Conservation (phyloP, 129 eudicot species). For the Flaveria sonorensis region DNA sequence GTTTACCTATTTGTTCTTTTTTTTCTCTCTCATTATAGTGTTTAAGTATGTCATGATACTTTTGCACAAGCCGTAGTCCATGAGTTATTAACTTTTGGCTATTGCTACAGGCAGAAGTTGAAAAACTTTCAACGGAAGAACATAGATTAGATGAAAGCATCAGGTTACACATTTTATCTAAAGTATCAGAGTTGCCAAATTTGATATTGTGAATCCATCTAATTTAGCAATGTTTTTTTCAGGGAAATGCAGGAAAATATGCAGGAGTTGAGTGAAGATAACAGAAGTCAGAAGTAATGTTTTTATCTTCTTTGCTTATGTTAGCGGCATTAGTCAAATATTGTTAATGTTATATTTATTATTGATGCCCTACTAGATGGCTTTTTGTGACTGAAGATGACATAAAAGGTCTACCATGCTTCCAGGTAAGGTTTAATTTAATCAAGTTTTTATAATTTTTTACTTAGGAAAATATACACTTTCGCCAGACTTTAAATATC, state of each 20-base stretch:
- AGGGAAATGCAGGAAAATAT: slow-evolving; percentile 93
- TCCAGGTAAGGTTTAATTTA: slow-evolving; percentile 54
- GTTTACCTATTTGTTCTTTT: background rate
- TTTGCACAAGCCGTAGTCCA: background rate
- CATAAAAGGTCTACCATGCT: slow-evolving; percentile 83
- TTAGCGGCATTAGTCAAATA: background rate
- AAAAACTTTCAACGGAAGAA: slow-evolving; percentile 82
- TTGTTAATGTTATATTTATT: slow-evolving; percentile 1
- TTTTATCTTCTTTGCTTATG: background rate
- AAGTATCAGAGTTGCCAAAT: slow-evolving; percentile 19
- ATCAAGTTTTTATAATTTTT: background rate
- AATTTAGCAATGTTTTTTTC: slow-evolving; percentile 38
- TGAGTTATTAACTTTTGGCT: slow-evolving; percentile 1
- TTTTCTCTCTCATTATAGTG: background rate
- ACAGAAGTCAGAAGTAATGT: slow-evolving; percentile 66
- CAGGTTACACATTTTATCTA: slow-evolving; percentile 50
- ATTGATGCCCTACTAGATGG: slow-evolving; percentile 56
- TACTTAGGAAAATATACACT: slow-evolving; percentile 3
- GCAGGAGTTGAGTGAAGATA: slow-evolving; percentile 89
- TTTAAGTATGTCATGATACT: background rate
- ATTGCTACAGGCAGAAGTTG: slow-evolving; percentile 73
- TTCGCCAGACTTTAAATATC: background rate
- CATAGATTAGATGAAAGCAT: slow-evolving; percentile 77
- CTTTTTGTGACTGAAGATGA: slow-evolving; percentile 98
- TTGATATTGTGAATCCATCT: slow-evolving; percentile 20